A percentile compares a stretch with the other conserved stretches of the same genome.
Conservation (phyloP, 2,329 filamentous ascomycete species). For the Dactylellina drechsleri region DNA sequence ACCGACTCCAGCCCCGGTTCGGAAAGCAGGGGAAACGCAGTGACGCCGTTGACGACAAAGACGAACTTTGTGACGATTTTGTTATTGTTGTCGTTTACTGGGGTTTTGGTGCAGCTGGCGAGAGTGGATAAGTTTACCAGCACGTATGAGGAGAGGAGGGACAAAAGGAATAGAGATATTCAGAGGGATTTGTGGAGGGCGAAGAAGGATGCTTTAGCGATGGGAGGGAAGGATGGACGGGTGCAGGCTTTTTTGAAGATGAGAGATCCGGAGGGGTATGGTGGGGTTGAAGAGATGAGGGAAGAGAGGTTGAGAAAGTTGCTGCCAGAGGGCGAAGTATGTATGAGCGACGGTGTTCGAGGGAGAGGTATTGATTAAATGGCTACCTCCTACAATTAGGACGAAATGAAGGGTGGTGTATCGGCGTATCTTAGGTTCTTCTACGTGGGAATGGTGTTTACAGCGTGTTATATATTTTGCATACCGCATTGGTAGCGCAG, state of each 20-base stretch:
- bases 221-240: conserved; percentile 71
- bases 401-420: neutral
- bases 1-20: conserved; percentile 13
- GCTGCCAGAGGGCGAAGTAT: conserved; percentile 64
- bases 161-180: conserved; percentile 73
- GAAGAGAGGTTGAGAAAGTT: conserved; percentile 65
- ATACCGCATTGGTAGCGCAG: no score
- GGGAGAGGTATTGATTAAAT: conserved; percentile 13
- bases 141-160: conserved; percentile 68
- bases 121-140: conserved; percentile 52
- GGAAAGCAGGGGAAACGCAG: conserved; percentile 61
- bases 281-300: conserved; percentile 61
- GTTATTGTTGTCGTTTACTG: conserved; percentile 68
- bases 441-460: no score
- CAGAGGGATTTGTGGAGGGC: conserved; percentile 71
- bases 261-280: conserved; percentile 67
- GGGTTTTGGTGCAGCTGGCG: conserved; percentile 48
- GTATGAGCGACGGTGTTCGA: conserved; percentile 62
- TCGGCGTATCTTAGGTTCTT: neutral
- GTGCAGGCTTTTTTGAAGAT: conserved; percentile 81
- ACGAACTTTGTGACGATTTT: conserved; percentile 69
- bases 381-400: no score
- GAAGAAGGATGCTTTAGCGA: conserved; percentile 67
- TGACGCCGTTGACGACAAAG: conserved; percentile 61
- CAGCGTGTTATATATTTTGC: no score